Conservation (phyloP, 805 yeast species). For the Starmerella apicola region DNA sequence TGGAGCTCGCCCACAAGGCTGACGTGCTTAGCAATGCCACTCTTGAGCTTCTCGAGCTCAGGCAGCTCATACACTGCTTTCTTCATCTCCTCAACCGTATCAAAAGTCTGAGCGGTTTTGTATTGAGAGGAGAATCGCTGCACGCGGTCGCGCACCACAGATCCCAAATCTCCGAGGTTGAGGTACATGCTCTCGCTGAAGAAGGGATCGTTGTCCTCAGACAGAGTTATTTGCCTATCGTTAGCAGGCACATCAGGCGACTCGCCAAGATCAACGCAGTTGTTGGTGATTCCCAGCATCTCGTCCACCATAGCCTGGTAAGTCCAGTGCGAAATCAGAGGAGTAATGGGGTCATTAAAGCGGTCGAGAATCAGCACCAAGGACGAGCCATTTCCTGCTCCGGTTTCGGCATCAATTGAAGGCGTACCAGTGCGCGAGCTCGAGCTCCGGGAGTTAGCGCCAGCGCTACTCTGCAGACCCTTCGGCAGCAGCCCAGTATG, state of each 20-base stretch:
- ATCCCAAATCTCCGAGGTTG: slow-evolving; percentile 92
- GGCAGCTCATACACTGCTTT: slow-evolving; percentile 86
- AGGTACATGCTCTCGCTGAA: slow-evolving; percentile 69
- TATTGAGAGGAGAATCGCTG: slow-evolving; percentile 70
- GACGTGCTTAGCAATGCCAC: slow-evolving; percentile 86
- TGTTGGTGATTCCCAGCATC: slow-evolving; percentile 66
- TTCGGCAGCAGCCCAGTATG: slow-evolving; percentile 51
- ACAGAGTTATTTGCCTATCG: slow-evolving; percentile 50
- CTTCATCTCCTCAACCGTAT: slow-evolving; percentile 80
- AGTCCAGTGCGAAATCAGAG: slow-evolving; percentile 91
- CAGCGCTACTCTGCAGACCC: not conserved
- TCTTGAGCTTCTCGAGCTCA: slow-evolving; percentile 76
- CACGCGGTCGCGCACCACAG: slow-evolving; percentile 71
- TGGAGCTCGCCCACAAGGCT: slow-evolving; percentile 79
- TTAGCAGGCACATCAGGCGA: slow-evolving; percentile 48
- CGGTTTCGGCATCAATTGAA: no score
- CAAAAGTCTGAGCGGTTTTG: slow-evolving; percentile 56
- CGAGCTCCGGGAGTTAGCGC: not conserved
- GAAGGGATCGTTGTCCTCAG: slow-evolving; percentile 61
- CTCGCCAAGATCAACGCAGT: slow-evolving; percentile 55
- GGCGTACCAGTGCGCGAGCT: no score
- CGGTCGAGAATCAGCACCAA: slow-evolving; percentile 67
- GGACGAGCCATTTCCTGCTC: not conserved
- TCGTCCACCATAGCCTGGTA: slow-evolving; percentile 97
- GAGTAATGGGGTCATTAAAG: slow-evolving; percentile 83